phyloP scores from a whole-genome alignment of 768 basidiomycete species.

The Termitomyces sp. region DNA sequence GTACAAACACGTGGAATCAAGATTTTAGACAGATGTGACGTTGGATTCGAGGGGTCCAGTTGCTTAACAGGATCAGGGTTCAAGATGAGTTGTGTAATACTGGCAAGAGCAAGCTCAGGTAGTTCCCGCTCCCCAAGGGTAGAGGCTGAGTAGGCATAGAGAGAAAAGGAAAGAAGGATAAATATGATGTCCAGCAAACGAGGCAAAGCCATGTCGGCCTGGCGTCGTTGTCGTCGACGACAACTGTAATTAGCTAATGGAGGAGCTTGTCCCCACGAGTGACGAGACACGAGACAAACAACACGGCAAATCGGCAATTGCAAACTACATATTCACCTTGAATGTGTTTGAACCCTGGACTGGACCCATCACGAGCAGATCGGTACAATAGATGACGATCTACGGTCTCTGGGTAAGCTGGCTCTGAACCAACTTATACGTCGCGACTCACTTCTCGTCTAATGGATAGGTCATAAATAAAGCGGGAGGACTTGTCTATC shows the following conservation, averaged over 20 bases:
- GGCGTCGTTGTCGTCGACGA: background rate
- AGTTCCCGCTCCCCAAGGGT: slow-evolving; percentile 39
- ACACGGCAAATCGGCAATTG: background rate
- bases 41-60: slow-evolving; percentile 60
- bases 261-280: too few relatives aligned
- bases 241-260: background rate
- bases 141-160: slow-evolving; percentile 30
- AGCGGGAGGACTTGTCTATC: slow-evolving; percentile 95
- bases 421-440: background rate
- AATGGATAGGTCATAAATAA: slow-evolving; percentile 84
- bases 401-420: slow-evolving; percentile 77
- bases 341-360: too few relatives aligned
- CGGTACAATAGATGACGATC: slow-evolving; percentile 57
- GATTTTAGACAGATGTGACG: slow-evolving; percentile 77
- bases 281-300: background rate
- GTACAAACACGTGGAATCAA: slow-evolving; percentile 81
- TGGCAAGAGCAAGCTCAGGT: slow-evolving; percentile 42
- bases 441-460: background rate
- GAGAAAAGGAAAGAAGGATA: slow-evolving; percentile 26
- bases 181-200: slow-evolving; percentile 20
- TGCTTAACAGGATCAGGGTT: slow-evolving; percentile 64
- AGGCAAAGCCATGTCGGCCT: slow-evolving; percentile 7
- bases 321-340: too few relatives aligned
- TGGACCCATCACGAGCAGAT: background rate
- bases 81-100: slow-evolving; percentile 48